phyloP scores from a whole-genome alignment of 768 basidiomycete genomes.

The Boletus subparvulus region DNA sequence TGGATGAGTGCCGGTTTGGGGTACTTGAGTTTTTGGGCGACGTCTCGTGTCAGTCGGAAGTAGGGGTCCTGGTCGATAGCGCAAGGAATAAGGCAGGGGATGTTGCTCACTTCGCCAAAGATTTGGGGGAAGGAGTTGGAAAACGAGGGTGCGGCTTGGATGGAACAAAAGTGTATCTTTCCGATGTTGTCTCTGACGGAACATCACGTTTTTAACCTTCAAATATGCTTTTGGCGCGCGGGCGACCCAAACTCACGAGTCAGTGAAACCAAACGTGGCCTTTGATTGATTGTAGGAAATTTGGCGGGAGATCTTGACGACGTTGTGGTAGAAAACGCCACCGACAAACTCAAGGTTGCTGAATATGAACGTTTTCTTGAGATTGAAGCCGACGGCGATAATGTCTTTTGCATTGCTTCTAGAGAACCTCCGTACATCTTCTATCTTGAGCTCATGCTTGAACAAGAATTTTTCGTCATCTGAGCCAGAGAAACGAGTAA shows the following conservation, averaged over 20 bases:
- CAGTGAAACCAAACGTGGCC: conserved; percentile 94
- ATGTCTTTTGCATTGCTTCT: conserved; percentile 91
- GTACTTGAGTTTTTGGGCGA: conserved; percentile 91
- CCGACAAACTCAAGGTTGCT: conserved; percentile 89
- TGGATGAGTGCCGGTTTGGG: conserved; percentile 92
- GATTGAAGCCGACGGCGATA: conserved; percentile 92
- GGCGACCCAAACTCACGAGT: conserved; percentile 64
- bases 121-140: conserved; percentile 99
- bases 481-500: conserved; percentile 25
- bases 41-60: conserved; percentile 97
- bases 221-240: neutral
- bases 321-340: conserved; percentile 91
- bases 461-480: conserved; percentile 99
- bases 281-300: conserved; percentile 93
- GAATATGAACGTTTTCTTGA: conserved; percentile 95
- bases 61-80: conserved; percentile 98
- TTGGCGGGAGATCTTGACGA: conserved; percentile 88
- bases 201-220: neutral
- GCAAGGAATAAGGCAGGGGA: conserved; percentile 94
- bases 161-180: conserved; percentile 92
- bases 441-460: conserved; percentile 90
- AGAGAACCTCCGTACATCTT: conserved; percentile 82
- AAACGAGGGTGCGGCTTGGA: conserved; percentile 96
- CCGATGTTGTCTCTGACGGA: conserved; percentile 91
- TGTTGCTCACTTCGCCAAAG: conserved; percentile 76